A percentile compares a stretch with the other conserved stretches of the same genome.
Conservation (phyloP, 495 filamentous ascomycete species). For the Talaromyces ruber region DNA sequence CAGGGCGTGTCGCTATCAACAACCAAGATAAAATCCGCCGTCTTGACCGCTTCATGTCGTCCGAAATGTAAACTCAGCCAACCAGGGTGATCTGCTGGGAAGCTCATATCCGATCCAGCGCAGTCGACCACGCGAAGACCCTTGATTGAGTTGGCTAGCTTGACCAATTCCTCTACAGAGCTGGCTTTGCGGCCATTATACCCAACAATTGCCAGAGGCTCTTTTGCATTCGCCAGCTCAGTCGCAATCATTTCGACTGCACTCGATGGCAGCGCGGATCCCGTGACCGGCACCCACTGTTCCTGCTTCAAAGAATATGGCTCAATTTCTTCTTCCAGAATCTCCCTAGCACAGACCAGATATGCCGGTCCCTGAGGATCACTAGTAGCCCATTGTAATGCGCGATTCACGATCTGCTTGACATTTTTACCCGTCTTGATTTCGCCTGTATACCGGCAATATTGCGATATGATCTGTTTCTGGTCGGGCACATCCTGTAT, state of each 20-base stretch:
- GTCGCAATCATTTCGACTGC: slow-evolving; percentile 62
- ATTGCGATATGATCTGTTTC: slow-evolving; percentile 83
- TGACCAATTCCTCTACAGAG: slow-evolving; percentile 64
- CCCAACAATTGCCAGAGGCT: slow-evolving; percentile 74
- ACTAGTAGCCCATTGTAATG: slow-evolving; percentile 75
- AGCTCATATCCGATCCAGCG: slow-evolving; percentile 91
- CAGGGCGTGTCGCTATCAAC: slow-evolving; percentile 79
- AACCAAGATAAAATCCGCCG: slow-evolving; percentile 78
- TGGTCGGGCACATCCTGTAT: slow-evolving; percentile 96
- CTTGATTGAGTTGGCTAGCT: slow-evolving; percentile 66
- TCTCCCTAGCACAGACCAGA: slow-evolving; percentile 72
- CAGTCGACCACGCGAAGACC: slow-evolving; percentile 82
- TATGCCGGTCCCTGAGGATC: slow-evolving; percentile 85
- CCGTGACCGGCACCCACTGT: slow-evolving; percentile 67
- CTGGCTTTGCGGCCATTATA: slow-evolving; percentile 71
- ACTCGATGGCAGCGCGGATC: slow-evolving; percentile 59
- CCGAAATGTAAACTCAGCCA: slow-evolving; percentile 74
- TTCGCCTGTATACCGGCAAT: slow-evolving; percentile 87
- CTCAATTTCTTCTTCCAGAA: slow-evolving; percentile 86
- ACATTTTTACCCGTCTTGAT: slow-evolving; percentile 89
- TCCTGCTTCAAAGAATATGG: slow-evolving; percentile 68
- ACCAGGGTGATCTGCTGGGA: slow-evolving; percentile 69
- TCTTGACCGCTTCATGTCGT: slow-evolving; percentile 61
- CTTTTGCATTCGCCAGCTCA: slow-evolving; percentile 62
- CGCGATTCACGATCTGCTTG: slow-evolving; percentile 92